Percentiles rank a stretch among this genome's conserved stretches.
Conservation (phyloP, 257 asterid genomes). For the Handroanthus guayacan region DNA sequence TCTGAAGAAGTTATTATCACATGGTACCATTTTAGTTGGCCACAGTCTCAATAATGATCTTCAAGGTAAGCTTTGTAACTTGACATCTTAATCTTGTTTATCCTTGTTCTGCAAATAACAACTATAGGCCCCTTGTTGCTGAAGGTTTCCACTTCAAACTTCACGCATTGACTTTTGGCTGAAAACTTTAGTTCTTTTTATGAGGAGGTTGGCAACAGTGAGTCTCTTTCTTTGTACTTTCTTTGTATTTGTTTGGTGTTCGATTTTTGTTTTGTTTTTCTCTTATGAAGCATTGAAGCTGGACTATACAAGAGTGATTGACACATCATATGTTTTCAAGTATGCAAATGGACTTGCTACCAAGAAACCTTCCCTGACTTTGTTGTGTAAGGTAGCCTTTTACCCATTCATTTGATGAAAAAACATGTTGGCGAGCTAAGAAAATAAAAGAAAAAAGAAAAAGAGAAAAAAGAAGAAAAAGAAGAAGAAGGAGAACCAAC, state of each 20-base stretch:
- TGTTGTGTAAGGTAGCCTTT: slow-evolving; percentile 61
- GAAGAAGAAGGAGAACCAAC: too few species aligned
- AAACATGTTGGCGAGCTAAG: not conserved
- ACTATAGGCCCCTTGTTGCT: not conserved
- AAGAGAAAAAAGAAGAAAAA: too few species aligned
- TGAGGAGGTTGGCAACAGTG: not conserved
- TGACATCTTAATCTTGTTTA: slow-evolving; percentile 1
- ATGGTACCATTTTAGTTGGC: slow-evolving; percentile 79
- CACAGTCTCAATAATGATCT: slow-evolving; percentile 96
- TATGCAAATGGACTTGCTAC: slow-evolving; percentile 47
- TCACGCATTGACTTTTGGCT: not conserved
- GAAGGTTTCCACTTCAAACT: not conserved
- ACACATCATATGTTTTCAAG: slow-evolving; percentile 90
- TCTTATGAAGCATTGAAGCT: slow-evolving; percentile 73
- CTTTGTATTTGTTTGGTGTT: not conserved
- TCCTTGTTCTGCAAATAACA: not conserved
- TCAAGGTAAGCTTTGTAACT: slow-evolving; percentile 58
- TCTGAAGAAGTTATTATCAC: slow-evolving; percentile 72
- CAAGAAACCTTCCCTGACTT: slow-evolving; percentile 69
- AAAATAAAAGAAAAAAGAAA: too few species aligned
- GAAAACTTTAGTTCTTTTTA: not conserved
- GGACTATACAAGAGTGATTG: slow-evolving; percentile 77
- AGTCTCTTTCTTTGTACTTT: not conserved
- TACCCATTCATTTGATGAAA: slow-evolving; percentile 8
- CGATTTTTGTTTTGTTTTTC: slow-evolving; percentile 36